These are phyloP conservation scores for Omphalea diandra DNA, from an alignment of 441 rosid genomes.

Conservation along the genomic window DNA sequence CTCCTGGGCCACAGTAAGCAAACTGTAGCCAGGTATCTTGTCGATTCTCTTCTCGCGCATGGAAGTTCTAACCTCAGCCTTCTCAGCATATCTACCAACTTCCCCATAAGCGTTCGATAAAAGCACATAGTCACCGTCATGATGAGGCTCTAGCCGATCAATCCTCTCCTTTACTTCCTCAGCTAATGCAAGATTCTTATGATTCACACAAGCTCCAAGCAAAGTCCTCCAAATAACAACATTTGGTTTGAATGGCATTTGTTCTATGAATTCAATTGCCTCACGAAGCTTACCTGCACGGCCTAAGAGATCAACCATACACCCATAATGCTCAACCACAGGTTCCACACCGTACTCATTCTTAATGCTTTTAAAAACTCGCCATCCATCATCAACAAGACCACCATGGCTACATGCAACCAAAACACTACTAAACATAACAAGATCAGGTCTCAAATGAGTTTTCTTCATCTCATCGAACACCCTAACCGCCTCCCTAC, in stretches of 20 bases:
- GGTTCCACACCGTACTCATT: constrained; percentile 46
- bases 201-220: constrained; percentile 78
- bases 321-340: constrained; percentile 68
- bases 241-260: constrained; percentile 51
- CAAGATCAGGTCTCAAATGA: constrained; percentile 52
- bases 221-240: constrained; percentile 84
- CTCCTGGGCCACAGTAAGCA: constrained; percentile 48
- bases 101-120: constrained; percentile 66
- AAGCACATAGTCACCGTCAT: constrained; percentile 77
- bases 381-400: constrained; percentile 55
- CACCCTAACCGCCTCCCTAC: constrained; percentile 43
- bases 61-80: constrained; percentile 50
- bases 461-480: constrained; percentile 57
- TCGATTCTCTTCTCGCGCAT: constrained; percentile 58
- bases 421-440: constrained; percentile 66
- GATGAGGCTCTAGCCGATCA: constrained; percentile 50
- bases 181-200: constrained; percentile 58
- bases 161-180: constrained; percentile 56
- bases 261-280: constrained; percentile 48
- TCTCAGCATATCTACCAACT: constrained; percentile 38
- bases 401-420: constrained; percentile 86
- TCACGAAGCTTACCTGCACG: constrained; percentile 66
- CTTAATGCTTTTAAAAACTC: constrained; percentile 46
- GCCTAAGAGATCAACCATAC: constrained; percentile 78
- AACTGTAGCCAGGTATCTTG: constrained; percentile 76